Percentiles rank a stretch among this genome's conserved stretches.
Conservation (phyloP, 805 yeast species). For the Sungouiozyma intestinalis region DNA sequence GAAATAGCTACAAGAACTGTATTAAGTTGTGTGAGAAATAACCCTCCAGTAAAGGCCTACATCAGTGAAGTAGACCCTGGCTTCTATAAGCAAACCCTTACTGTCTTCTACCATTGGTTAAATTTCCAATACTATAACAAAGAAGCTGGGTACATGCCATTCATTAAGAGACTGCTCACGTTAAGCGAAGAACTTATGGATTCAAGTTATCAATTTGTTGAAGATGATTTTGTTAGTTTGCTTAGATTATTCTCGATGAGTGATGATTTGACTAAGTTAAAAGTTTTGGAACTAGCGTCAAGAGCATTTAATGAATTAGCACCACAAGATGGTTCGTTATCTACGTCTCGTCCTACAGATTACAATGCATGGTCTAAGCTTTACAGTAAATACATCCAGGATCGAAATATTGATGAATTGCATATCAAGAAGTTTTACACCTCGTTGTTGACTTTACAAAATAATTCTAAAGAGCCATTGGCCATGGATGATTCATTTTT, state of each 20-base stretch:
- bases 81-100: background rate
- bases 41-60: slow-evolving; percentile 45
- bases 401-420: slow-evolving; percentile 27
- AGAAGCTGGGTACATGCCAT: background rate
- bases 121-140: background rate
- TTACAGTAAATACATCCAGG: slow-evolving; percentile 18
- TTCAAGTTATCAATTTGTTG: slow-evolving; percentile 18
- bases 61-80: slow-evolving; percentile 28
- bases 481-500: slow-evolving; percentile 37
- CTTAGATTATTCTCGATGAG: slow-evolving; percentile 16
- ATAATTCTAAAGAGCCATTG: slow-evolving; percentile 21
- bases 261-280: slow-evolving; percentile 19
- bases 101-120: slow-evolving; percentile 2
- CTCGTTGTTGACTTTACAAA: slow-evolving; percentile 29
- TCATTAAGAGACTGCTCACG: background rate
- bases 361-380: slow-evolving; percentile 17
- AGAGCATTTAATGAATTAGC: slow-evolving; percentile 8
- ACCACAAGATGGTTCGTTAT: slow-evolving; percentile 2
- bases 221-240: slow-evolving; percentile 8
- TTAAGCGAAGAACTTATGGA: background rate
- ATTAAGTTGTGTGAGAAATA: slow-evolving; percentile 64
- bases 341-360: slow-evolving; percentile 7
- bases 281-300: slow-evolving; percentile 23
- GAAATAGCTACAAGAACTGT: slow-evolving; percentile 53
- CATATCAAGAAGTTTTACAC: slow-evolving; percentile 37